Conservation (phyloP, 2,329 filamentous ascomycete genomes). For the Neopestalotiopsis rosae region DNA sequence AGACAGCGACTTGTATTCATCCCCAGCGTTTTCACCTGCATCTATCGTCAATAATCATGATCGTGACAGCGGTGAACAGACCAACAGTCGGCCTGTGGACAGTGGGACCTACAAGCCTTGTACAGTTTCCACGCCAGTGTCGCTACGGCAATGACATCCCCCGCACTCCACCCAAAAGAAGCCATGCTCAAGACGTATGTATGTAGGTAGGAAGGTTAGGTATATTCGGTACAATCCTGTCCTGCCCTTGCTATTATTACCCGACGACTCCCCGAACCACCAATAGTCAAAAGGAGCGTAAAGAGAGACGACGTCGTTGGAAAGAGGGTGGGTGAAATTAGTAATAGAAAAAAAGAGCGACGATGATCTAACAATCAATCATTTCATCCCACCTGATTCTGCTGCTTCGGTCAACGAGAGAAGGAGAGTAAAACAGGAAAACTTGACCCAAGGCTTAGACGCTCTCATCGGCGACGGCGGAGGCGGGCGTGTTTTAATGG, state of each 20-base stretch:
- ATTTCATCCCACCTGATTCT: neutral
- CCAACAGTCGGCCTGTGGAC: neutral
- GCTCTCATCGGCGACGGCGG: neutral
- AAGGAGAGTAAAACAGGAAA: neutral
- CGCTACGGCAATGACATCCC: conserved; percentile 10
- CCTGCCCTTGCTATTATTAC: neutral
- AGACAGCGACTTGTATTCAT: conserved; percentile 7
- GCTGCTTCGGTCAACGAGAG: neutral
- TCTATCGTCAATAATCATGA: neutral
- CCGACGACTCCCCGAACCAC: neutral
- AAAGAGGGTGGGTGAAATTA: neutral
- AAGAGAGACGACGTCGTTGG: neutral
- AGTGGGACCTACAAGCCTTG: conserved; percentile 12
- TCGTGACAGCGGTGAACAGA: neutral
- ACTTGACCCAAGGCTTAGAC: neutral
- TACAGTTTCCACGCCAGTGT: conserved; percentile 14
- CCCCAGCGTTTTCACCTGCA: conserved; percentile 1
- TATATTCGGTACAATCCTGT: neutral
- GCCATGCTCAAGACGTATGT: conserved; percentile 1
- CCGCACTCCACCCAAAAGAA: conserved; percentile 14
- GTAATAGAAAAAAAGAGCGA: neutral
- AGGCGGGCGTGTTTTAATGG: neutral
- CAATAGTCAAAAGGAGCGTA: neutral
- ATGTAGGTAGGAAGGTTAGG: neutral
- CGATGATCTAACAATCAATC: conserved; percentile 2